phyloP scores from a whole-genome alignment of 805 yeast genomes.

The Ogataea populi-albae region DNA sequence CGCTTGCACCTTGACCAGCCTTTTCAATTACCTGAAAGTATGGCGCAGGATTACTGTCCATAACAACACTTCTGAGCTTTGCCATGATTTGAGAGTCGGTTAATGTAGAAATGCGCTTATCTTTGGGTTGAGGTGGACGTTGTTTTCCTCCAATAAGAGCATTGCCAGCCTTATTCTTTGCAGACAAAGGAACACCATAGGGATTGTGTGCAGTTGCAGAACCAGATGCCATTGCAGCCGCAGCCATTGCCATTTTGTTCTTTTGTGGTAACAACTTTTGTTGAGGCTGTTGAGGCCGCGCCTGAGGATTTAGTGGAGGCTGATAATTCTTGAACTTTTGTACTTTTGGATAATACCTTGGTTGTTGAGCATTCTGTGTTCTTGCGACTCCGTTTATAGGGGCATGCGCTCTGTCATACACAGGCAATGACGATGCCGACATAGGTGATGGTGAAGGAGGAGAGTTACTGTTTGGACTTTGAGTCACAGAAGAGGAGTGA shows the following conservation, averaged over 20 bases:
- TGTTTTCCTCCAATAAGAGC: conserved; percentile 19
- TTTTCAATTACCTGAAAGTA: conserved; percentile 72
- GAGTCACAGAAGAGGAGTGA: conserved; percentile 5
- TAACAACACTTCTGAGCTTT: conserved; percentile 77
- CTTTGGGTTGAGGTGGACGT: conserved; percentile 26
- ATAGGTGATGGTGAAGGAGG: conserved; percentile 7
- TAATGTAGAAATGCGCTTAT: conserved; percentile 57
- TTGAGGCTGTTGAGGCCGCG: conserved; percentile 15
- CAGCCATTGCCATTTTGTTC: conserved; percentile 28
- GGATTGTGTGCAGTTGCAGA: conserved; percentile 14
- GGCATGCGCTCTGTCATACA: conserved; percentile 19
- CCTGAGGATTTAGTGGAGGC: conserved; percentile 5
- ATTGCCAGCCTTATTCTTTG: conserved; percentile 26
- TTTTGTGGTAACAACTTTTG: conserved; percentile 13
- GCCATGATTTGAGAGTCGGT: conserved; percentile 87
- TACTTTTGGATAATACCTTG: conserved; percentile 2
- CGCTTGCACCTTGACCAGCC: conserved; percentile 98
- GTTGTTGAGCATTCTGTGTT: conserved; percentile 5
- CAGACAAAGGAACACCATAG: conserved; percentile 23
- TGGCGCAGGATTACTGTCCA: conserved; percentile 81
- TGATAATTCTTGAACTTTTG: conserved; percentile 3
- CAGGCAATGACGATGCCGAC: conserved; percentile 4
- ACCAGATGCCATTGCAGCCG: conserved; percentile 37
- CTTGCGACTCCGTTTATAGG: conserved; percentile 11
- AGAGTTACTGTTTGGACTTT: background rate